A percentile compares a stretch with the other conserved stretches of the same genome.
phyloP scores from a whole-genome alignment of 257 asterid genomes.

The Plantago major region DNA sequence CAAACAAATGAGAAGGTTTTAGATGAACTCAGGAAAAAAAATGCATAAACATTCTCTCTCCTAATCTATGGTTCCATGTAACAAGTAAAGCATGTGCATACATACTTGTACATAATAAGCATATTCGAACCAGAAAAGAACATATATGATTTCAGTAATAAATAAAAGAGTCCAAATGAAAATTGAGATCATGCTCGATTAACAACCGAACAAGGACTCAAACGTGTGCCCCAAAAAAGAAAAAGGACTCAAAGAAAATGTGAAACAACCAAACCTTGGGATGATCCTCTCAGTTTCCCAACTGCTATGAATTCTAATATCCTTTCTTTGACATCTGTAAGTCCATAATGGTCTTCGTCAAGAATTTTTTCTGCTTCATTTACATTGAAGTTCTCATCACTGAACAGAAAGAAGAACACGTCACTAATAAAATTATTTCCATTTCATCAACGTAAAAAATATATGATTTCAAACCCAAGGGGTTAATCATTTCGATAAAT shows the following conservation, averaged over 20 bases:
- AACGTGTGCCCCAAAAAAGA: not conserved
- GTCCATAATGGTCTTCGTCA: conserved; percentile 98
- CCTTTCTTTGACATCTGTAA: conserved; percentile 96
- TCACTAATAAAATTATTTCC: conserved; percentile 14
- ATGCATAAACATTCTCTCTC: not conserved
- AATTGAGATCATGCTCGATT: conserved; percentile 18
- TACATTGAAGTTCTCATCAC: conserved; percentile 91
- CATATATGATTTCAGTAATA: not conserved
- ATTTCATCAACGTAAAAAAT: conserved; percentile 9
- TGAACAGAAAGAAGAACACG: conserved; percentile 32
- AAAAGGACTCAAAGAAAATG: conserved; percentile 9
- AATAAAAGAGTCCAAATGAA: conserved; percentile 11
- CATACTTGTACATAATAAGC: conserved; percentile 1
- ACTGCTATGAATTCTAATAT: conserved; percentile 98
- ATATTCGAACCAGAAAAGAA: not conserved
- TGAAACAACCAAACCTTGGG: conserved; percentile 68
- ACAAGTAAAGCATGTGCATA: conserved; percentile 10
- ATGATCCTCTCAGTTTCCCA: conserved; percentile 92
- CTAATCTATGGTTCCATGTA: not conserved
- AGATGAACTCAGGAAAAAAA: not conserved
- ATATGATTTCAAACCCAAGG: not conserved
- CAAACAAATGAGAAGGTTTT: not conserved
- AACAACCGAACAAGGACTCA: not conserved
- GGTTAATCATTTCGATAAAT: not conserved
- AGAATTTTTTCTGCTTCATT: conserved; percentile 78